Base-by-base conservation (phyloP, 2,329 filamentous ascomycete species). In the Beauveria varroae region DNA sequence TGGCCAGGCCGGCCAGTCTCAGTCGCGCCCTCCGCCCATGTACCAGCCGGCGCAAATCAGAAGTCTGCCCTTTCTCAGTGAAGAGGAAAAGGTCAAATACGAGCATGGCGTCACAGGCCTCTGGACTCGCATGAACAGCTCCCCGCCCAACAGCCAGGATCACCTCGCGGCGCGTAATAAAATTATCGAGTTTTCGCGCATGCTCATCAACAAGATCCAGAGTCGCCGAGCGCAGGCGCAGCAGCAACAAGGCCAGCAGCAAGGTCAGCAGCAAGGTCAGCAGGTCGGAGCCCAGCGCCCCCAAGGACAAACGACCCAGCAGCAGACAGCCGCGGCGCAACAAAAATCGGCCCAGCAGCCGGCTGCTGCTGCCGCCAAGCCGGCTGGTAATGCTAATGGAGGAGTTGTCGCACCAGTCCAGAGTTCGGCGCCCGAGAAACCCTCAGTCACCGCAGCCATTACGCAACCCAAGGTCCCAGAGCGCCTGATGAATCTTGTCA, bases 121-220 rank as follows among this genome's bases (percentile, higher is more conserved):
- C 0, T 88, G 83, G 79, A 76, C 73, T 24, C 76, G 82, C 46
- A 78, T 82, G 51, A 79, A 81, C 62, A 78, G 75, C 22, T 72
- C 75, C 0, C 70, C 78, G 0, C 74, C 76, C 1, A 80, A 81
- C 24, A 82, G 81, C 3, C 66, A 68, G 0, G 77, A 81, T 24
- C 79, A 86, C 51, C 70, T 76, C 26, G 73, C 75, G 0, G 84
- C 85, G 0, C 80, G 79, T 64, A 77, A 78, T 46, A 87, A 86
- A 72, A 81, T 88, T 24, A 70, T 74, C 7, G 83, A 87, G 9
- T 87, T 88, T 68, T 84, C 84, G 0, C 78, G 78, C 49, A 85
- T 84, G 71, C 76, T 88, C 2, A 71, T 78, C 3, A 71, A 70
- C 0, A 86, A 85, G 70, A 76, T 85, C 5, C 76, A 80, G 57